Evolutionary conservation across 148 eudicot species (phyloP), one percentile per base, ranked within the genome.

Genomic region (Arctostaphylos glauca): DNA sequence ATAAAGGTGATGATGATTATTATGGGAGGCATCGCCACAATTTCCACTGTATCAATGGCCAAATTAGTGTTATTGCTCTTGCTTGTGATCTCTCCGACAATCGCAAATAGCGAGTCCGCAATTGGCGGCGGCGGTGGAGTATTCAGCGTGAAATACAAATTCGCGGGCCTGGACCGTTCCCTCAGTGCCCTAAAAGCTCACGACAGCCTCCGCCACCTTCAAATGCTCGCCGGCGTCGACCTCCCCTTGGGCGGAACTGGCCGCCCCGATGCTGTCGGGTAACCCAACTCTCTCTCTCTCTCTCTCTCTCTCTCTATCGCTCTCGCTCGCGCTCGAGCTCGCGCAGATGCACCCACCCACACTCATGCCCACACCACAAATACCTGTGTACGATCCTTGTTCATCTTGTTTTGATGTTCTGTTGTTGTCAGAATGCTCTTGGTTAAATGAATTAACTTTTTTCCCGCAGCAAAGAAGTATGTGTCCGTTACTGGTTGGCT

Each of bases 191-290:
- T 95, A 5, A 91, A 85, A 84, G 91, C 89, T 19, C 98, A 95
- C 80, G 98, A 95, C 49, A 86, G 76, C 67, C 84, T 87, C 83
- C 95, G 98, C 23, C 91, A 90, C 78, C 93, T 93, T 52, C 90
- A 84, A 14, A 90, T 94, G 90, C 87, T 92, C 68, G 88, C 96
- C 79, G 93, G 90, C 76, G 93, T 94, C 72, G 98, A 93, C 87
- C 89, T 93, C 64, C 98, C 98, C 53, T 79, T 94, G 48, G 98
- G 98, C 13, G 98, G 98, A 19, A 87, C 89, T 23, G 98, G 98
- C 38, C 97, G 97, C 67, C 97, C 97, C n/a, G 97, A 93, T 23
- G 85, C 94, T 70, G 95, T 92, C 71, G 98, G 98, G 98, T 94
- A 1, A 50, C 74, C 48, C 2, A 66, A 49, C 14, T 9, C 73